A percentile compares a stretch with the other conserved stretches of the same genome.
phyloP scores from a whole-genome alignment of 331 rosid species.

The Pyrus hybrid region DNA sequence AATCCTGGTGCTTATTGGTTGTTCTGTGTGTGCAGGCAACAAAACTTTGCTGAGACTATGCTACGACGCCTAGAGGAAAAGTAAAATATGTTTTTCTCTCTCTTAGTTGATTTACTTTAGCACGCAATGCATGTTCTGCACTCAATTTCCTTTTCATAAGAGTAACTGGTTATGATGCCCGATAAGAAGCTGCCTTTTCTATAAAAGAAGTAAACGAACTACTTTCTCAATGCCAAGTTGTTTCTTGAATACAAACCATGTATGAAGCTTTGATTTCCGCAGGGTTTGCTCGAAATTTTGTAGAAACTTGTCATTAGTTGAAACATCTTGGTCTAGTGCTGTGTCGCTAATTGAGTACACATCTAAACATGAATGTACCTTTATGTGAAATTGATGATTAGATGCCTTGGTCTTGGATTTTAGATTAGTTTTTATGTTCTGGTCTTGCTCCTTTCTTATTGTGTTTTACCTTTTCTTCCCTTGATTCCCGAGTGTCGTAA shows the following conservation, averaged over 20 bases:
- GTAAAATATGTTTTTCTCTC: slow-evolving; percentile 17
- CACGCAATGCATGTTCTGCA: neutral
- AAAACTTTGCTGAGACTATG: slow-evolving; percentile 70
- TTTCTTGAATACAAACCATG: neutral
- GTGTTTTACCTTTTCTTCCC: neutral
- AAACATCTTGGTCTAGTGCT: neutral
- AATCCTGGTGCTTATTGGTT: neutral
- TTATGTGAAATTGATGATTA: neutral
- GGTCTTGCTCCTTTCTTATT: neutral
- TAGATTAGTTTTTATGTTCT: too few relatives aligned
- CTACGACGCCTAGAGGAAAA: slow-evolving; percentile 69
- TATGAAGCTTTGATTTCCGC: neutral
- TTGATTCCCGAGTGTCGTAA: neutral
- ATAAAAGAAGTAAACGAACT: neutral
- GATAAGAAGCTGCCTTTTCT: neutral
- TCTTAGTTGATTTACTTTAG: neutral
- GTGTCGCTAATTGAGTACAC: neutral
- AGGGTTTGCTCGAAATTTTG: neutral
- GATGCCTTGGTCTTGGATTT: neutral
- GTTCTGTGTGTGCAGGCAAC: slow-evolving; percentile 58
- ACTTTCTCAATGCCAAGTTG: neutral
- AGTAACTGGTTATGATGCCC: neutral
- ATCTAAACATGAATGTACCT: neutral
- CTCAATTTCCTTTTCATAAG: neutral
- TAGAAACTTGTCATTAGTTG: neutral